Conservation (phyloP, 2,329 filamentous ascomycete species). For the Ambrosiella xylebori region DNA sequence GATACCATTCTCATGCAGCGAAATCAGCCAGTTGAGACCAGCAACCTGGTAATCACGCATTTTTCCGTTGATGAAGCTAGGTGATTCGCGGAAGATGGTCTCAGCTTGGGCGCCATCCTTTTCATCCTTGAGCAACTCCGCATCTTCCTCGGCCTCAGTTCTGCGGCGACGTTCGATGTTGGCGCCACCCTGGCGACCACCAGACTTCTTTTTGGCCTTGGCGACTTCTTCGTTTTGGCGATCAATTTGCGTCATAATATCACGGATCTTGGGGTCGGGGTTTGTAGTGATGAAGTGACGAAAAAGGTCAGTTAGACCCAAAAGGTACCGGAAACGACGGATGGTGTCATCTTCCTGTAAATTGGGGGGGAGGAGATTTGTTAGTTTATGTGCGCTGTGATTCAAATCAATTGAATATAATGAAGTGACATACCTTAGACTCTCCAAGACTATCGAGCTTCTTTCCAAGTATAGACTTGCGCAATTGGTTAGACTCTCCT, state of each 20-base stretch:
- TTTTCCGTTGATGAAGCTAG: conserved; percentile 66
- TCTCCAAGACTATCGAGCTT: conserved; percentile 86
- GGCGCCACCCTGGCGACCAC: conserved; percentile 69
- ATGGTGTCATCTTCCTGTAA: conserved; percentile 82
- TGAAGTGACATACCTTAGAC: conserved; percentile 51
- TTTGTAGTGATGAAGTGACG: conserved; percentile 98
- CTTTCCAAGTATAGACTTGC: conserved; percentile 83
- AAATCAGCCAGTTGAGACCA: conserved; percentile 94
- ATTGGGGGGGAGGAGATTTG: neutral
- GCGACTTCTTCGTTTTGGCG: conserved; percentile 66
- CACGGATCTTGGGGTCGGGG: conserved; percentile 82
- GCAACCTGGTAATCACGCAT: conserved; percentile 97
- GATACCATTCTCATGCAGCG: conserved; percentile 94
- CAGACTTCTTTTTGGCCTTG: conserved; percentile 51
- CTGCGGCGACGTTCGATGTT: conserved; percentile 61
- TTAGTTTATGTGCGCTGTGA: neutral
- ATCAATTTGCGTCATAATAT: conserved; percentile 89
- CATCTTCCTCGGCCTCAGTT: conserved; percentile 95
- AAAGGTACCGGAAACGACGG: conserved; percentile 79
- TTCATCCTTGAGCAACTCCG: conserved; percentile 73
- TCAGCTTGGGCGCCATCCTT: conserved; percentile 72
- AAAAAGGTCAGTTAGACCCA: conserved; percentile 91
- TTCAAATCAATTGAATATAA: neutral
- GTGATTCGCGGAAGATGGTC: conserved; percentile 86
- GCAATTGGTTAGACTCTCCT: conserved; percentile 73